Evolutionary conservation across 345 rosid species (phyloP).

Genomic region (Eucalyptus sp.): DNA sequence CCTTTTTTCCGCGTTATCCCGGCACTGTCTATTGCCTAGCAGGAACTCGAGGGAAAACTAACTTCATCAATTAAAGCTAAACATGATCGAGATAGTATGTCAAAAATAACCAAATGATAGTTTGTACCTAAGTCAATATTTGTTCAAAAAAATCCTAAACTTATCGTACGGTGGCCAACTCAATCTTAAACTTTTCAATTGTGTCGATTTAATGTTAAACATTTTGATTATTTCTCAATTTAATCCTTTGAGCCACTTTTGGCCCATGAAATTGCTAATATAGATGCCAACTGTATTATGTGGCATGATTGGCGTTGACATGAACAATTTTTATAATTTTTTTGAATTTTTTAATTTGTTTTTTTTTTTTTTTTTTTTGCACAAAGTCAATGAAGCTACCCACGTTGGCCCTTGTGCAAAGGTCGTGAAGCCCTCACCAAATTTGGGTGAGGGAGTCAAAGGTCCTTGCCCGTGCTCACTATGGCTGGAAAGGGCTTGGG

Average conservation of each 20-base stretch:
- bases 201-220: rapidly evolving
- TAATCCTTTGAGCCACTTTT: not conserved
- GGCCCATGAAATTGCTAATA: rapidly evolving
- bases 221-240: too few species aligned
- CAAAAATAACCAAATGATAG: not conserved
- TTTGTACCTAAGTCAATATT: not conserved
- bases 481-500: too few species aligned
- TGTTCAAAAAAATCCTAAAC: not conserved
- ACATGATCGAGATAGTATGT: not conserved
- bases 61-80: not conserved
- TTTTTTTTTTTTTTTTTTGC: rapidly evolving
- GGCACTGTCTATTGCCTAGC: not conserved
- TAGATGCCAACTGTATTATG: rapidly evolving
- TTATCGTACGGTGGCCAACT: rapidly evolving
- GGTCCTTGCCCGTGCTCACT: rapidly evolving
- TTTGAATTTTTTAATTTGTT: too few species aligned
- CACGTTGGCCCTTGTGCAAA: not conserved
- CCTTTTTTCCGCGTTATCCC: not conserved
- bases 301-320: rapidly evolving
- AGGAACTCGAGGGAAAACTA: not conserved
- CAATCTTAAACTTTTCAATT: not conserved
- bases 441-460: not conserved
- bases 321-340: too few species aligned
- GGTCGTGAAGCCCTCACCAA: rapidly evolving
- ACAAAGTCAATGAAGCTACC: not conserved